Evolutionary conservation across 1,284 basidiomycete species (phyloP).

Genomic region (Leccinum subrobustum): DNA sequence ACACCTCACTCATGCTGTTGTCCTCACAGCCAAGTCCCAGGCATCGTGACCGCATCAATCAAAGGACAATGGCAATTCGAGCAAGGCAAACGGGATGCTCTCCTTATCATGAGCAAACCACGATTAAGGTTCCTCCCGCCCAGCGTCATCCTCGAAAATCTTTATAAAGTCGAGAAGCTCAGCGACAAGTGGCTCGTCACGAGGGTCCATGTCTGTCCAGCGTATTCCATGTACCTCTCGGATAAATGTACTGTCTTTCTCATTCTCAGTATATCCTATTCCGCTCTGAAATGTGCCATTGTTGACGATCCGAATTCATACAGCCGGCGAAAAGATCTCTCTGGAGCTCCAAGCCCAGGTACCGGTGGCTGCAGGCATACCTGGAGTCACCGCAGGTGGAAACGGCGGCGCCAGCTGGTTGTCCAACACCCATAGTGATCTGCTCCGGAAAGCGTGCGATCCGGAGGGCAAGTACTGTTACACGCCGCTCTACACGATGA

Average conservation of each 20-base stretch:
- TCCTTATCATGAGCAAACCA: slow-evolving; percentile 30
- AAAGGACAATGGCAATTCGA: slow-evolving; percentile 32
- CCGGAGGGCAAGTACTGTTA: slow-evolving; percentile 15
- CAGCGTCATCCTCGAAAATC: slow-evolving; percentile 12
- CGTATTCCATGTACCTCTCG: slow-evolving; percentile 30
- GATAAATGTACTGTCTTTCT: slow-evolving; percentile 18
- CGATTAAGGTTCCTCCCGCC: slow-evolving; percentile 19
- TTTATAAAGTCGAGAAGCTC: slow-evolving; percentile 21
- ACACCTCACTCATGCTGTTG: background rate
- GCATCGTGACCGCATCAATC: slow-evolving; percentile 23
- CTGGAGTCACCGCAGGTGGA: slow-evolving; percentile 10
- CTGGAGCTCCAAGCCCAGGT: slow-evolving; percentile 18
- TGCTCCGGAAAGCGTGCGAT: slow-evolving; percentile 22
- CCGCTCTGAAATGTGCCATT: background rate
- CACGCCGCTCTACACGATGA: slow-evolving; percentile 27
- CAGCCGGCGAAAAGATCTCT: slow-evolving; percentile 27
- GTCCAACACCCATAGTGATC: slow-evolving; percentile 11
- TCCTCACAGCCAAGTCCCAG: slow-evolving; percentile 15
- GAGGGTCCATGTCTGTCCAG: slow-evolving; percentile 23
- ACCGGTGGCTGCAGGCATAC: slow-evolving; percentile 2
- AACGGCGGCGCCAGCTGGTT: slow-evolving; percentile 18
- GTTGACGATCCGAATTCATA: background rate
- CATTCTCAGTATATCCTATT: background rate
- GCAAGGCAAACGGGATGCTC: slow-evolving; percentile 24
- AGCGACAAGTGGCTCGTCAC: slow-evolving; percentile 30